phyloP scores from a whole-genome alignment of 1,284 basidiomycete genomes.

The Veloporphyrellus conicus region DNA sequence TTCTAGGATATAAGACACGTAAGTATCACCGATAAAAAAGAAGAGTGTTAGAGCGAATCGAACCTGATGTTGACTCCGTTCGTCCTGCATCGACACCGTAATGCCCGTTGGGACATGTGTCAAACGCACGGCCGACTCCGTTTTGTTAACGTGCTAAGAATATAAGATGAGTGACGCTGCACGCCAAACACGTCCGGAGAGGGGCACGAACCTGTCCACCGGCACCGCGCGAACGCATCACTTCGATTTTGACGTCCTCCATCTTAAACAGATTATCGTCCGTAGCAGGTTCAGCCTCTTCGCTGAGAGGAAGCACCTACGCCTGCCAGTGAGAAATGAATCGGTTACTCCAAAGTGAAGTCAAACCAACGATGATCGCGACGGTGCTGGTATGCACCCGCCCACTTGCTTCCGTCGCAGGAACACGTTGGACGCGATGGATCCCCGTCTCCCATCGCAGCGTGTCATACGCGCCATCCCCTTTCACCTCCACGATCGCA shows the following conservation, averaged over 20 bases:
- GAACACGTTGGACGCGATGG: constrained; percentile 93
- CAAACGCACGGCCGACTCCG: constrained; percentile 95
- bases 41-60: too few species aligned
- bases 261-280: constrained; percentile 67
- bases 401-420: constrained; percentile 82
- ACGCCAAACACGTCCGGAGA: not conserved
- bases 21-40: not conserved
- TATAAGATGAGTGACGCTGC: constrained; percentile 4
- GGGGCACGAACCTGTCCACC: constrained; percentile 77
- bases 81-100: constrained; percentile 97
- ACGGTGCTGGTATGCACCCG: constrained; percentile 93
- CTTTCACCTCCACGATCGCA: constrained; percentile 79
- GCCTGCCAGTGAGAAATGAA: not conserved
- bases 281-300: constrained; percentile 47
- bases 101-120: constrained; percentile 93
- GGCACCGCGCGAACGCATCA: constrained; percentile 93
- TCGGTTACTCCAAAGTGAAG: not conserved
- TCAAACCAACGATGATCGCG: constrained; percentile 69
- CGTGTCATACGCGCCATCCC: constrained; percentile 72
- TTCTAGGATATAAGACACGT: constrained; percentile 54
- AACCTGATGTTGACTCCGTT: constrained; percentile 92
- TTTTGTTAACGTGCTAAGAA: constrained; percentile 92
- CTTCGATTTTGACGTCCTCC: constrained; percentile 86
- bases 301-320: constrained; percentile 76
- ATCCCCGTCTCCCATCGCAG: constrained; percentile 92